Conservation (phyloP, 352 stramenopile genomes). For the Plasmopara halstedii region DNA sequence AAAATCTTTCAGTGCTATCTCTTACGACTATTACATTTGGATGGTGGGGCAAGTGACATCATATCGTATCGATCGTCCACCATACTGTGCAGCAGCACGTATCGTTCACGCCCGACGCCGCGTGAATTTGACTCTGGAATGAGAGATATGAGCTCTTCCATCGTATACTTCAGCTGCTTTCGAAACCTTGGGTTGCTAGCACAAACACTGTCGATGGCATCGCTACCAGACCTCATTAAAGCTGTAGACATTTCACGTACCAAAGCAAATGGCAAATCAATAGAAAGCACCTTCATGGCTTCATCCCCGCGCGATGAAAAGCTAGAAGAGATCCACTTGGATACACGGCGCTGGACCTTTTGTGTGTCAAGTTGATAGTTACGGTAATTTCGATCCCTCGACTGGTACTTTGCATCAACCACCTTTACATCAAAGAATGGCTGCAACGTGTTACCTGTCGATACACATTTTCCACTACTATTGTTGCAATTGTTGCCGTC, state of each 20-base stretch:
- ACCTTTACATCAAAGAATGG: slow-evolving; percentile 74
- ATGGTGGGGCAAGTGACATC: slow-evolving; percentile 61
- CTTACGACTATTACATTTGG: slow-evolving; percentile 31
- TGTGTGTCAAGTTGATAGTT: slow-evolving; percentile 64
- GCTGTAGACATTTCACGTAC: slow-evolving; percentile 75
- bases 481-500: slow-evolving; percentile 19
- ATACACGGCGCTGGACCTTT: slow-evolving; percentile 75
- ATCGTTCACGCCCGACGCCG: slow-evolving; percentile 52
- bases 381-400: slow-evolving; percentile 34
- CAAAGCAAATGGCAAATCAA: slow-evolving; percentile 72
- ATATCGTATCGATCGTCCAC: slow-evolving; percentile 84
- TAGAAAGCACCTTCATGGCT: slow-evolving; percentile 75
- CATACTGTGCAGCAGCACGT: slow-evolving; percentile 74
- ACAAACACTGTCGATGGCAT: slow-evolving; percentile 49
- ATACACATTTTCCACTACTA: slow-evolving; percentile 8
- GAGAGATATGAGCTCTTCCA: slow-evolving; percentile 63
- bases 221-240: slow-evolving; percentile 62
- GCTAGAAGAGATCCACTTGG: slow-evolving; percentile 80
- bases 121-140: slow-evolving; percentile 30
- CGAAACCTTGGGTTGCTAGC: slow-evolving; percentile 61
- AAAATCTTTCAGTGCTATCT: background rate
- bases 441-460: slow-evolving; percentile 21
- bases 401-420: slow-evolving; percentile 65
- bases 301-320: slow-evolving; percentile 68
- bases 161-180: slow-evolving; percentile 75